Evolutionary conservation across 2,329 filamentous ascomycete genomes (phyloP), one percentile per base, ranked within the genome.

Genomic region (Colletotrichum theobromicola): DNA sequence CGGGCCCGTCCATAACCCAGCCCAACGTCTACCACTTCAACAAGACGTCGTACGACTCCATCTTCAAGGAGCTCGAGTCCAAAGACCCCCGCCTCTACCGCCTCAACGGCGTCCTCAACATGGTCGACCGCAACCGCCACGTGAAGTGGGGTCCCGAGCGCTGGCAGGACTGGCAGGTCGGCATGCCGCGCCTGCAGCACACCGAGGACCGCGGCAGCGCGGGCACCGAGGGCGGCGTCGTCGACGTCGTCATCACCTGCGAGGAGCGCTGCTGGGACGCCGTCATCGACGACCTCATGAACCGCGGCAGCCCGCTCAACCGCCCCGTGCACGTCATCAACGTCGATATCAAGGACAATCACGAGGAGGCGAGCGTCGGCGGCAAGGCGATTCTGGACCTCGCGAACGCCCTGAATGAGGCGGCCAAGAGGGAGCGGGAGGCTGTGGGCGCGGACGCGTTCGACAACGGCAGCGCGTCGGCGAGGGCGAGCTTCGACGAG

Each of bases 21-120:
- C 97, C 97, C 64, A 99, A 99, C 82, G 96, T 98, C 79, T 99
- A 98, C 88, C 93, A 95, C 79, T 99, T 99, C 91, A 98, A 99
- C 87, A 95, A 94, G 82, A 98, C 96, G 2, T 98, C 96, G 16
- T 99, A 99, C 85, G 93, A 95, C 80, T 93, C 93, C 81, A 99
- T 99, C 90, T 98, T 97, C 85, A 93, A 95, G 78, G 96, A 99
- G 83, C 91, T 99, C 12, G 90, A 94, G 76, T 84, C 91, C 42
- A 98, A 98, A 80, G 97, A 99, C 81, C 90, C 93, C 26, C 91
- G 95, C 1, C 88, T 99, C 2, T 99, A 99, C 86, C 93, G 92
- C 55, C 94, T 94, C 75, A 99, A 99, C 81, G 97, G 97, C 58
- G 92, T 99, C 63, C 88, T 99, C 74, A 97, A 96, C 83, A 99